Evolutionary conservation across 2,329 filamentous ascomycete genomes (phyloP), one percentile per base, ranked within the genome.

Genomic region (Ophiostoma ips): DNA sequence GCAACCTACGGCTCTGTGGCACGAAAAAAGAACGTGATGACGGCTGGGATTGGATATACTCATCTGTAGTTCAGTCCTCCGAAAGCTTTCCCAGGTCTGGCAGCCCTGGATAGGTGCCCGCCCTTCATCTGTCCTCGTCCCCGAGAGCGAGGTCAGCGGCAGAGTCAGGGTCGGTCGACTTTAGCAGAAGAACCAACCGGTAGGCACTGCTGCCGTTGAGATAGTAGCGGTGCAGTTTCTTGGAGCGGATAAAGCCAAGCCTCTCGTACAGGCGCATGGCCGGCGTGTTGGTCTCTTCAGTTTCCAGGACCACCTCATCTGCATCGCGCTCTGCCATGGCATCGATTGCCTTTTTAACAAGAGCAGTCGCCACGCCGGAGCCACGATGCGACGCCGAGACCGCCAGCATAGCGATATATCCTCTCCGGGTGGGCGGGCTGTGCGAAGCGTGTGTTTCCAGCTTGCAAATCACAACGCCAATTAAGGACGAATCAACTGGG

Each of bases 381-480:
- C 89, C 88, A 19, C 92, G 81, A 60, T 87, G 83, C 24, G 80
- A 71, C 36, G 87, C 79, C 40, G 82, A 79, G 5, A 95, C 89
- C n/a, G 92, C 92, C 38, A 98, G 75, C 92, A 98, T 98, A 61
- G 92, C 92, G 58, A 98, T 96, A 68, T 98, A 98, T 51, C 92
- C 92, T 55, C 92, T 79, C 56, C 88, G 73, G 0, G 79, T 82
- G 2, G 77, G 68, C 1, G 76, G 70, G 2, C 88, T 89, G 56
- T 90, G 88, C 6, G 84, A 85, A 19, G 86, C 78, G 67, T 98
- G 92, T 21, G 80, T 77, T 64, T 98, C 92, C 52, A 98, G 79
- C 65, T 98, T 98, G 66, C 84, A 95, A 53, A 98, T 82, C 41
- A 98, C 84, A 43, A 96, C 89, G 51, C 92, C 92, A 53, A 95